Percentiles rank a stretch among this genome's conserved stretches.
phyloP scores from a whole-genome alignment of 2,329 filamentous ascomycete species.

The Spiromastix sp. region DNA sequence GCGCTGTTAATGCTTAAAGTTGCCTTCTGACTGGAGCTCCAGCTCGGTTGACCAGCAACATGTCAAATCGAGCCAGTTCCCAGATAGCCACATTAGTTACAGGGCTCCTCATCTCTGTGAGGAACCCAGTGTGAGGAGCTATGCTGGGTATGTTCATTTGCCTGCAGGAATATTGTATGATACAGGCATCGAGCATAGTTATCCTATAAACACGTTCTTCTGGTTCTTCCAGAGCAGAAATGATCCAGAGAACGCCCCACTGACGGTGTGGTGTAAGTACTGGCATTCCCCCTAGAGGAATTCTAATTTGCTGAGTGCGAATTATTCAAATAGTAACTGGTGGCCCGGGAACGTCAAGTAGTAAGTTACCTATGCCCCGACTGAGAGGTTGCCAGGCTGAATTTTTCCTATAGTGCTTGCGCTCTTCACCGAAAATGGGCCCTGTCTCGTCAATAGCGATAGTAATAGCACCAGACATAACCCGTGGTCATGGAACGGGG shows the following conservation, averaged over 20 bases:
- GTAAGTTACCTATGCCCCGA: conserved; percentile 30
- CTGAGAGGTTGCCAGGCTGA: not conserved
- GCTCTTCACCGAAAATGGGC: conserved; percentile 34
- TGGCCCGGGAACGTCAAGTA: conserved; percentile 38
- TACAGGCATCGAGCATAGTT: conserved; percentile 9
- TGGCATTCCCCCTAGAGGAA: too few relatives aligned
- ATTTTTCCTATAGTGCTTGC: not conserved
- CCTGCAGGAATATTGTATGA: conserved; percentile 9
- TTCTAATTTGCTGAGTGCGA: too few relatives aligned
- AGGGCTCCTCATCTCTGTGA: too few relatives aligned
- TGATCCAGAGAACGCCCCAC: conserved; percentile 33
- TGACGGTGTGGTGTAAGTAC: conserved; percentile 37
- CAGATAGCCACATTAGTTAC: too few relatives aligned
- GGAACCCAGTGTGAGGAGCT: too few relatives aligned
- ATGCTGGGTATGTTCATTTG: conserved; percentile 12
- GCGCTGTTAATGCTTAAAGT: too few relatives aligned
- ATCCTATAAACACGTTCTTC: conserved; percentile 19
- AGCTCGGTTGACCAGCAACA: too few relatives aligned
- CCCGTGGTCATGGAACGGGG: conserved; percentile 47
- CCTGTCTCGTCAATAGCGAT: conserved; percentile 33
- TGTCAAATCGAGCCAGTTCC: too few relatives aligned
- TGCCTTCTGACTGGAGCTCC: too few relatives aligned
- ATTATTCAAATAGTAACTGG: too few relatives aligned
- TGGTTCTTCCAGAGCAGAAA: conserved; percentile 41
- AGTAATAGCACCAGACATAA: conserved; percentile 31